Conservation (phyloP, 257 asterid genomes). For the Linderniella brevidens region DNA sequence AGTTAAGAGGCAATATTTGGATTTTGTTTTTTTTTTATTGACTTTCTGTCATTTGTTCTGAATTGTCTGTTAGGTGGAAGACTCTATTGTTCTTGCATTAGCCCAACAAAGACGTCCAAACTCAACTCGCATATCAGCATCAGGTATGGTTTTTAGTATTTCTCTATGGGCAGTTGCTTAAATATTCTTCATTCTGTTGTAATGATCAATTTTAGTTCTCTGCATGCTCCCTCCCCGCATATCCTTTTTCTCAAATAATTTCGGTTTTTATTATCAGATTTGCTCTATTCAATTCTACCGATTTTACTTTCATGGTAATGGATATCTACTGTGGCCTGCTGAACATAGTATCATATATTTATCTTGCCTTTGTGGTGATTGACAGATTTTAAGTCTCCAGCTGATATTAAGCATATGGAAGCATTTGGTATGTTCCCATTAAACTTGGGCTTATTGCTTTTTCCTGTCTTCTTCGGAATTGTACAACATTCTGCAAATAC, state of each 20-base stretch:
- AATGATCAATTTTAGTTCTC: constrained; percentile 4
- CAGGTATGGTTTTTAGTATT: constrained; percentile 34
- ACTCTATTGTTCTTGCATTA: constrained; percentile 68
- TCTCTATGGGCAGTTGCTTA: background rate
- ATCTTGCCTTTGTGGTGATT: constrained; percentile 8
- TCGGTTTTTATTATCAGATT: too few relatives aligned
- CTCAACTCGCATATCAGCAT: constrained; percentile 54
- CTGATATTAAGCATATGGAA: constrained; percentile 81
- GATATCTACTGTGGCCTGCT: background rate
- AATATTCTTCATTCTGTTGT: constrained; percentile 1
- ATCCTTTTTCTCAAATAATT: too few relatives aligned
- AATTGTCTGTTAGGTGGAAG: constrained; percentile 52
- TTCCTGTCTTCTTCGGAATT: constrained; percentile 1
- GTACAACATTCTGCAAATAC: background rate
- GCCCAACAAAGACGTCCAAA: constrained; percentile 82
- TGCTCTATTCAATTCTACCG: background rate
- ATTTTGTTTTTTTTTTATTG: background rate
- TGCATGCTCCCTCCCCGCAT: background rate
- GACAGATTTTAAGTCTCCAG: constrained; percentile 81
- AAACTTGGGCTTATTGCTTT: constrained; percentile 10
- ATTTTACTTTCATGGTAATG: background rate
- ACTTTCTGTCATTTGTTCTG: constrained; percentile 2
- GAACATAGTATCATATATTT: background rate
- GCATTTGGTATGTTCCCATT: constrained; percentile 62
- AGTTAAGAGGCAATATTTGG: too few relatives aligned